A percentile compares a stretch with the other conserved stretches of the same genome.
Conservation (phyloP, 2,329 filamentous ascomycete genomes). For the Corynespora cassiicola region DNA sequence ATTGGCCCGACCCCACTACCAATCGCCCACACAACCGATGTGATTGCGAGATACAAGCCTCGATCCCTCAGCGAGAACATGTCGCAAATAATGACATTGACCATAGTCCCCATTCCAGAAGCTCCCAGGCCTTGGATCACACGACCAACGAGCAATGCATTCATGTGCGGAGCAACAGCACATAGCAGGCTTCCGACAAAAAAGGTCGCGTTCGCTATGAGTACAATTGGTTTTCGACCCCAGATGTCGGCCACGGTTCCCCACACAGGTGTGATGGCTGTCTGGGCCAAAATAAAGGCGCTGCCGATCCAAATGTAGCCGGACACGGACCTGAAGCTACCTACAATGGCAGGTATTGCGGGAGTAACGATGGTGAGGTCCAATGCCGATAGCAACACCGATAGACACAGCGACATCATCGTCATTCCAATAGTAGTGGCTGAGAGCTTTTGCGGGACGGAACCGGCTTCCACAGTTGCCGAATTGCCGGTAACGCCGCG, state of each 20-base stretch:
- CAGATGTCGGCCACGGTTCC: conserved; percentile 62
- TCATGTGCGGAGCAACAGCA: conserved; percentile 52
- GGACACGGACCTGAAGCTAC: conserved; percentile 65
- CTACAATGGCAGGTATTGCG: conserved; percentile 66
- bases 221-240: conserved; percentile 58
- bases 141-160: conserved; percentile 58
- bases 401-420: too few species aligned
- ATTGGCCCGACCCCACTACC: conserved; percentile 57
- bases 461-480: too few species aligned
- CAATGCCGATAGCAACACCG: conserved; percentile 36
- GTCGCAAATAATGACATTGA: conserved; percentile 58
- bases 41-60: conserved; percentile 54
- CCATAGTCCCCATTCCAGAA: conserved; percentile 56
- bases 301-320: conserved; percentile 78
- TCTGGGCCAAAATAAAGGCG: conserved; percentile 71
- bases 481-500: too few species aligned
- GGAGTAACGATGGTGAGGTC: conserved; percentile 65
- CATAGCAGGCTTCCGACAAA: conserved; percentile 55
- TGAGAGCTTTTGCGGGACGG: too few species aligned
- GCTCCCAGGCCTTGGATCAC: conserved; percentile 58
- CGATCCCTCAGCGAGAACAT: conserved; percentile 56
- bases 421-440: too few species aligned
- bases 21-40: conserved; percentile 58
- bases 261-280: conserved; percentile 70
- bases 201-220: conserved; percentile 55